Evolutionary conservation across 2,329 filamentous ascomycete genomes (phyloP).

Genomic region (Calonectria honghensis): DNA sequence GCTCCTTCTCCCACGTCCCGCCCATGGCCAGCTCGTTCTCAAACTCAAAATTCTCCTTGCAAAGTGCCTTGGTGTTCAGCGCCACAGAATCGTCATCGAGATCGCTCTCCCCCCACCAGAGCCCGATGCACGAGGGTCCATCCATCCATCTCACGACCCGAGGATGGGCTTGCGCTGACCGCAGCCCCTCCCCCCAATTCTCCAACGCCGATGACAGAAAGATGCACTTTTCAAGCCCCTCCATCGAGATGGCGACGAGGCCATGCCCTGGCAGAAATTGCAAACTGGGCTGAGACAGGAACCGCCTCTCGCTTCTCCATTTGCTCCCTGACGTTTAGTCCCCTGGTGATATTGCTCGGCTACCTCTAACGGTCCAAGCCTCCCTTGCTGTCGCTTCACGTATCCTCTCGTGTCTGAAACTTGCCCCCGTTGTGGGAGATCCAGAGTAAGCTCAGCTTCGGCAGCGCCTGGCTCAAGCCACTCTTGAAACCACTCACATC

Average conservation of each 20-base stretch:
- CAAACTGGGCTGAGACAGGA: conserved; percentile 28
- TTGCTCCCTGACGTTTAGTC: not conserved
- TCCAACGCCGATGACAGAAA: conserved; percentile 16
- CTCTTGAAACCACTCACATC: conserved; percentile 18
- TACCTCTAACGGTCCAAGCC: conserved; percentile 19
- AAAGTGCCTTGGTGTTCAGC: conserved; percentile 22
- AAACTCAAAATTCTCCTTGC: conserved; percentile 35
- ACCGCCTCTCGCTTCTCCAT: conserved; percentile 4
- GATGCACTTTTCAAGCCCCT: not conserved
- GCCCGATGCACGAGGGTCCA: conserved; percentile 42
- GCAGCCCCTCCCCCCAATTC: conserved; percentile 22
- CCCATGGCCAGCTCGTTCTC: conserved; percentile 24
- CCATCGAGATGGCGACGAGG: not conserved
- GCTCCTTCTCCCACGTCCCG: conserved; percentile 34
- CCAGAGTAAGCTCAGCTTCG: conserved; percentile 23
- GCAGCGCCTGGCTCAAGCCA: conserved; percentile 3
- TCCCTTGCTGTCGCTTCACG: conserved; percentile 28
- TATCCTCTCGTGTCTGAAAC: conserved; percentile 34
- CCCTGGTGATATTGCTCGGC: conserved; percentile 24
- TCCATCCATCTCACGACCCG: conserved; percentile 32
- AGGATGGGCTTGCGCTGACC: conserved; percentile 30
- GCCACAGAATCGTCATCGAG: conserved; percentile 20
- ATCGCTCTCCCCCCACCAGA: conserved; percentile 31
- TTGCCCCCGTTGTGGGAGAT: conserved; percentile 26
- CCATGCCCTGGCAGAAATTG: conserved; percentile 4